A percentile compares a stretch with the other conserved stretches of the same genome.
phyloP scores from a whole-genome alignment of 1,284 basidiomycete genomes.

The Pyrrhoderma lamaoense region DNA sequence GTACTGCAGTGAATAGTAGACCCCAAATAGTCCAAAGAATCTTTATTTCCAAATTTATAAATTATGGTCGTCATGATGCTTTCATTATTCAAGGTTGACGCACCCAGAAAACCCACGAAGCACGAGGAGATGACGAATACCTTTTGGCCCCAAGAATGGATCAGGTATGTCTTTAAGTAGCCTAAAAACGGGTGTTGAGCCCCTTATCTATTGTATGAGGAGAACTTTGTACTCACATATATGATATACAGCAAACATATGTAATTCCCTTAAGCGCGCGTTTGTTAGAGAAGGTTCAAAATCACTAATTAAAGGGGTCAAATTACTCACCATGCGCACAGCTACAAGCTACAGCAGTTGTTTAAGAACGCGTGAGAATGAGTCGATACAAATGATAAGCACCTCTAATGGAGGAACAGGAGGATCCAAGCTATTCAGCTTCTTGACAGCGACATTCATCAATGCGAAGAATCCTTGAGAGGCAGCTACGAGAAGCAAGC shows the following conservation, averaged over 20 bases:
- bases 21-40: conserved; percentile 55
- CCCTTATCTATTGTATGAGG: background rate
- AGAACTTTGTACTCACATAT: conserved; percentile 32
- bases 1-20: conserved; percentile 65
- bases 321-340: conserved; percentile 37
- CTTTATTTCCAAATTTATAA: conserved; percentile 26
- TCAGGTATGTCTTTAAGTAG: conserved; percentile 10
- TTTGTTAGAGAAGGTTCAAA: too few species aligned
- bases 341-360: conserved; percentile 32
- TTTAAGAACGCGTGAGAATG: background rate
- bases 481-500: conserved; percentile 51
- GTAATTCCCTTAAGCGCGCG: conserved; percentile 37
- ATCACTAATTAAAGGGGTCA: background rate
- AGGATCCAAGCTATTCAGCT: conserved; percentile 48
- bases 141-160: conserved; percentile 15
- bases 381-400: conserved; percentile 17
- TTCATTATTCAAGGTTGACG: background rate
- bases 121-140: conserved; percentile 10
- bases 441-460: conserved; percentile 58
- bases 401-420: conserved; percentile 55
- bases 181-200: conserved; percentile 11
- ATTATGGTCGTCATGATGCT: background rate
- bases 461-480: conserved; percentile 56
- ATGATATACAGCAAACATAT: conserved; percentile 31
- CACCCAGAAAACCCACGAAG: conserved; percentile 17